Evolutionary conservation across 192 early-diverging fungal genomes (phyloP).

Genomic region (Entomortierella chlamydospora): DNA sequence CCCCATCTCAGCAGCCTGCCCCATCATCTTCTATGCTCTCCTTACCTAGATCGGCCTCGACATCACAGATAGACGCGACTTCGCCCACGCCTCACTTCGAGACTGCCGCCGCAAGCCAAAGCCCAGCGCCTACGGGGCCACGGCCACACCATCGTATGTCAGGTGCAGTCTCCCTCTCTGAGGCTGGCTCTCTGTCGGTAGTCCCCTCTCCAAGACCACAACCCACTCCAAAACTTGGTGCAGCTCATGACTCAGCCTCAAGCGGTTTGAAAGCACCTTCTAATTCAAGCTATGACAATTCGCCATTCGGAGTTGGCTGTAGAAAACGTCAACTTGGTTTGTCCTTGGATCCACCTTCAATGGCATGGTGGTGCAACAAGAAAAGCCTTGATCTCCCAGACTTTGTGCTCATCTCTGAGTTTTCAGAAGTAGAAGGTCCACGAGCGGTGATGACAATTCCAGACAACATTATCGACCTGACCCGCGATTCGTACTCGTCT

Average conservation of each 20-base stretch:
- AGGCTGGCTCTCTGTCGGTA: slow-evolving; percentile 15
- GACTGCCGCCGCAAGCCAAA: neutral
- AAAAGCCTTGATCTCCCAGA: slow-evolving; percentile 42
- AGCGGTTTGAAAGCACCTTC: slow-evolving; percentile 18
- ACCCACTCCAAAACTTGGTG: neutral
- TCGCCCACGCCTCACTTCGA: slow-evolving; percentile 23
- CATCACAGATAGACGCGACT: slow-evolving; percentile 29
- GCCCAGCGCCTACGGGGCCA: slow-evolving; percentile 12
- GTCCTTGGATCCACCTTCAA: slow-evolving; percentile 16
- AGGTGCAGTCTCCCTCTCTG: slow-evolving; percentile 22
- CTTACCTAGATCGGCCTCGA: slow-evolving; percentile 38
- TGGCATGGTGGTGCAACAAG: slow-evolving; percentile 34
- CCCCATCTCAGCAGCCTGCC: slow-evolving; percentile 1
- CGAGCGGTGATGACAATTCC: slow-evolving; percentile 60
- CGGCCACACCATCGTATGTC: slow-evolving; percentile 12
- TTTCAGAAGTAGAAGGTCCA: slow-evolving; percentile 66
- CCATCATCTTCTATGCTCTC: slow-evolving; percentile 21
- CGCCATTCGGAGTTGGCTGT: neutral
- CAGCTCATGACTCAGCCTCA: slow-evolving; percentile 1
- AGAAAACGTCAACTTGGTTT: slow-evolving; percentile 2
- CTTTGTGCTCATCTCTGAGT: slow-evolving; percentile 66
- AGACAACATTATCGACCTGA: slow-evolving; percentile 50
- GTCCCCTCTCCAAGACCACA: neutral
- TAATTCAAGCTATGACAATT: slow-evolving; percentile 2
- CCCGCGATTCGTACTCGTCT: slow-evolving; percentile 44